A percentile compares a stretch with the other conserved stretches of the same genome.
phyloP scores from a whole-genome alignment of 2,329 filamentous ascomycete genomes.

The Tolypocladium nubicola region DNA sequence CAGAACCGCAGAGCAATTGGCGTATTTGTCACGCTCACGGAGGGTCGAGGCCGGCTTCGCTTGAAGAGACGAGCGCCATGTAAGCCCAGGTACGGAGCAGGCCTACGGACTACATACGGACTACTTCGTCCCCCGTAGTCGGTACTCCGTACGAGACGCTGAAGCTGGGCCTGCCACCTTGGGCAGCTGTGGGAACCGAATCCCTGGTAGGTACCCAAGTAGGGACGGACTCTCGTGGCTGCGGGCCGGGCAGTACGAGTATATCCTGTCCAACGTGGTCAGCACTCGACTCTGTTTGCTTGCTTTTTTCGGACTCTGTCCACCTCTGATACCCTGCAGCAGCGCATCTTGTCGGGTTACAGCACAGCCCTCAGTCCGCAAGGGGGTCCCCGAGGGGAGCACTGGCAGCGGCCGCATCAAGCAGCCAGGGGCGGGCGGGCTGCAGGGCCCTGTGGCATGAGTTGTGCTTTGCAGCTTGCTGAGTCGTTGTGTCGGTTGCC shows the following conservation, averaged over 20 bases:
- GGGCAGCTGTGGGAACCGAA: not conserved
- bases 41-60: not conserved
- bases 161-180: not conserved
- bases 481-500: not conserved
- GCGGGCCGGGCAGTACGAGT: not conserved
- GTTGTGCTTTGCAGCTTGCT: not conserved
- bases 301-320: not conserved
- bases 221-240: not conserved
- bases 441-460: not conserved
- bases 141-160: not conserved
- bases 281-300: not conserved
- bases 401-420: not conserved
- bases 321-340: not conserved
- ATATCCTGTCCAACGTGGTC: not conserved
- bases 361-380: not conserved
- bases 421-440: not conserved
- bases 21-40: not conserved
- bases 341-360: not conserved
- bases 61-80: not conserved
- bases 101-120: too few species aligned
- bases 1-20: not conserved
- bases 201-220: not conserved
- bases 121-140: not conserved
- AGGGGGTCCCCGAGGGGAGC: not conserved
- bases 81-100: too few species aligned